Evolutionary conservation across 2,329 filamentous ascomycete genomes (phyloP).

Genomic region (Epichloe aotearoae): DNA sequence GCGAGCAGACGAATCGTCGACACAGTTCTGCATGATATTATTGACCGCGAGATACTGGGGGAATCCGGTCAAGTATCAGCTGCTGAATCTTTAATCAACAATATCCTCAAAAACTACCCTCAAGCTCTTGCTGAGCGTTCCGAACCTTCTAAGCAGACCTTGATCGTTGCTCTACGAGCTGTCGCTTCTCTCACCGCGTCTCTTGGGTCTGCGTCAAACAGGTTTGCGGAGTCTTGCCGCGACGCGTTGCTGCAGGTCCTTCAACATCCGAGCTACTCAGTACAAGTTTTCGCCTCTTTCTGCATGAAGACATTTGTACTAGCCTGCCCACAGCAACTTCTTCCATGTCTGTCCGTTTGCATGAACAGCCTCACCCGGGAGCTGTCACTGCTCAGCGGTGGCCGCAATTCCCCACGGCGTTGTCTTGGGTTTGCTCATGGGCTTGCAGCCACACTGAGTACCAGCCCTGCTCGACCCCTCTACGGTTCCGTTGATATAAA

Average conservation of each 20-base stretch:
- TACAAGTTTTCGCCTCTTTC: slow-evolving; percentile 78
- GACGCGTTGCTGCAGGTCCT: slow-evolving; percentile 82
- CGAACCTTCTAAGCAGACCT: slow-evolving; percentile 76
- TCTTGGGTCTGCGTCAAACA: slow-evolving; percentile 69
- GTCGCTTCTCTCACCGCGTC: slow-evolving; percentile 65
- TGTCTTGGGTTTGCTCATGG: slow-evolving; percentile 90
- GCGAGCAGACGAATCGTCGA: slow-evolving; percentile 76
- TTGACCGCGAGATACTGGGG: slow-evolving; percentile 70
- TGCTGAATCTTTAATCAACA: slow-evolving; percentile 70
- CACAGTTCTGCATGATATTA: slow-evolving; percentile 68
- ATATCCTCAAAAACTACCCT: slow-evolving; percentile 87
- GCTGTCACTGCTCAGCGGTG: slow-evolving; percentile 60
- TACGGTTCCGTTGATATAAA: slow-evolving; percentile 95
- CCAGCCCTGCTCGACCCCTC: slow-evolving; percentile 73
- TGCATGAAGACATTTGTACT: slow-evolving; percentile 80
- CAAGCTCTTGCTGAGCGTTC: slow-evolving; percentile 75
- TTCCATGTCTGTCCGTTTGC: slow-evolving; percentile 85
- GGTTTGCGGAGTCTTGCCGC: slow-evolving; percentile 68
- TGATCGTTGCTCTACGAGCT: slow-evolving; percentile 68
- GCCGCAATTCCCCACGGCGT: slow-evolving; percentile 64
- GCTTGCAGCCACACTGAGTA: slow-evolving; percentile 79
- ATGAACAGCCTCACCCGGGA: slow-evolving; percentile 92
- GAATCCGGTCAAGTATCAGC: slow-evolving; percentile 81
- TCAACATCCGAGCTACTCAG: slow-evolving; percentile 90
- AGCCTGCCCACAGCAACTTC: slow-evolving; percentile 80